Evolutionary conservation across 768 basidiomycete genomes (phyloP), one percentile per base, ranked within the genome.

Genomic region (Pholiota conissans): DNA sequence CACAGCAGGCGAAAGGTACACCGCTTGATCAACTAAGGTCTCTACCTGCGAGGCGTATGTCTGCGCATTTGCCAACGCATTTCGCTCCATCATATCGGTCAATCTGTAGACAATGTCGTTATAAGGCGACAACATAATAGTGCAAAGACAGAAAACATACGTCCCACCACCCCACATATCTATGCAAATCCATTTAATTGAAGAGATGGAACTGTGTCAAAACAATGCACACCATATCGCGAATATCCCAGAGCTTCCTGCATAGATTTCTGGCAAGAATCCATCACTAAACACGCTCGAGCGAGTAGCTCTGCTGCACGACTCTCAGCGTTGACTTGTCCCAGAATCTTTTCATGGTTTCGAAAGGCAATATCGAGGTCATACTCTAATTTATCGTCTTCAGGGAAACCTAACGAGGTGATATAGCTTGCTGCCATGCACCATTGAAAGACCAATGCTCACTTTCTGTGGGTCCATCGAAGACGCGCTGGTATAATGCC

Each of bases 401-500:
- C 78, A 29, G 78, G 78, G 57, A 76, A 81, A 18, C 71, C 79
- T 76, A 39, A 24, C 32, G 22, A 13, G 28, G 18, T 26, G 30
- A 13, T 6, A 32, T 13, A 32, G 30, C 13, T 32, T 32, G 30
- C 13, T 6, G 6, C 30, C 30, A 6, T 32, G 24, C 7, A 35
- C n/a, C n/a, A n/a, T n/a, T n/a, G n/a, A 13, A 30, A n/a, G 20
- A 45, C 53, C 32, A 37, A 26, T 11, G 58, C 67, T 51, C 54
- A 75, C 78, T 71, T 71, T 72, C 67, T 18, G 77, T 74, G 14
- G 76, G 76, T 5, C 78, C 78, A 52, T 77, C 76, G 62, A 81
- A 81, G 24, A 79, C 63, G 27, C 66, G 68, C 18, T 63, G 55
- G 58, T 81, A 81, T 1, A 81, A 67, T 22, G 71, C 64, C 14